Conservation (phyloP, 1,139 yeast species). For the Candida tropicalis region DNA sequence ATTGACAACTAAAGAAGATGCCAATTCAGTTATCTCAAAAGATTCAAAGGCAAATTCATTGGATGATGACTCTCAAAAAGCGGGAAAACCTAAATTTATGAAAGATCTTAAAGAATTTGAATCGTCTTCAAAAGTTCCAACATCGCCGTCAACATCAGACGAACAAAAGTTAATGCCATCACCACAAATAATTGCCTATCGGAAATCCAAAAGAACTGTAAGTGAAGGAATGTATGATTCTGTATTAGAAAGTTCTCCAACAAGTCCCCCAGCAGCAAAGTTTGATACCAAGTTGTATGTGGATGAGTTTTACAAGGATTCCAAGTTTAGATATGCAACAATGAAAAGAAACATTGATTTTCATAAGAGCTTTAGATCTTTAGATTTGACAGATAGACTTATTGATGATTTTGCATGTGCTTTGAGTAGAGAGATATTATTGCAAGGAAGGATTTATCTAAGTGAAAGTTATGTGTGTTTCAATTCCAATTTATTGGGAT, state of each 20-base stretch:
- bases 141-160: conserved; percentile 4
- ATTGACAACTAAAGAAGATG: conserved; percentile 58
- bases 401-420: conserved; percentile 92
- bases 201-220: conserved; percentile 42
- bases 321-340: conserved; percentile 58
- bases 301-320: conserved; percentile 38
- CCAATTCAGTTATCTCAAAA: conserved; percentile 41
- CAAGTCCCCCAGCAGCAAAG: conserved; percentile 24
- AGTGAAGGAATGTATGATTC: conserved; percentile 35
- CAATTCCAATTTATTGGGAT: conserved; percentile 88
- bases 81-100: conserved; percentile 10
- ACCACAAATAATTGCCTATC: conserved; percentile 51
- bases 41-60: conserved; percentile 22
- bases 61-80: conserved; percentile 7
- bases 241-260: conserved; percentile 15
- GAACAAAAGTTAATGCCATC: conserved; percentile 20
- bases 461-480: conserved; percentile 84
- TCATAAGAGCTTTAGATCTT: conserved; percentile 70
- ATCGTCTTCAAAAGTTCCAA: conserved; percentile 5
- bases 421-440: conserved; percentile 77
- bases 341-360: conserved; percentile 75
- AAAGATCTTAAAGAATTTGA: conserved; percentile 16
- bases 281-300: conserved; percentile 39
- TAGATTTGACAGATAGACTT: conserved; percentile 71
- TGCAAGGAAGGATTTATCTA: conserved; percentile 90